Evolutionary conservation across 129 eudicot genomes (phyloP).

Genomic region (Solidago caesia): DNA sequence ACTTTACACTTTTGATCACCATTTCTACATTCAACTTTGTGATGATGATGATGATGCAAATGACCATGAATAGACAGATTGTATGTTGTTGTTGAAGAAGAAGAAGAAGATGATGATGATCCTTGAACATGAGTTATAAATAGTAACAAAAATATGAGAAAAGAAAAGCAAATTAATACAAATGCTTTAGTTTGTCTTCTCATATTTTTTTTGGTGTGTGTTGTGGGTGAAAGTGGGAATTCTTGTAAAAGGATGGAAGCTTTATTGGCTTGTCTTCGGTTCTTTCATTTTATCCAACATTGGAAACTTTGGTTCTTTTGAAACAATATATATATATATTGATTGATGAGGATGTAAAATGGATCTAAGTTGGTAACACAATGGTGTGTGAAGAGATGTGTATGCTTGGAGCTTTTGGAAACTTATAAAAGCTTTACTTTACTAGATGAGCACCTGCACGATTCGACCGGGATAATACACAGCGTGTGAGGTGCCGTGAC

Average conservation of each 20-base stretch:
- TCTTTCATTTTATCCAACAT: neutral
- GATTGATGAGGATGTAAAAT: no score
- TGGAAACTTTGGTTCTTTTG: neutral
- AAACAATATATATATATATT: no score
- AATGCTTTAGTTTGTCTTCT: slow-evolving; percentile 10
- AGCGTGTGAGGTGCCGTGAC: no score
- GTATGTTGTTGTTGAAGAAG: slow-evolving; percentile 25
- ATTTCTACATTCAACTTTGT: slow-evolving; percentile 12
- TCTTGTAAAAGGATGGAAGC: slow-evolving; percentile 13
- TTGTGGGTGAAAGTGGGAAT: neutral
- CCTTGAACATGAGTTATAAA: slow-evolving; percentile 9
- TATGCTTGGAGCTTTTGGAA: no score
- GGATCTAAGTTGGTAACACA: no score
- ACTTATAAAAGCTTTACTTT: no score
- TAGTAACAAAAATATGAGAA: slow-evolving; percentile 16
- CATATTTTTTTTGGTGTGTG: slow-evolving; percentile 9
- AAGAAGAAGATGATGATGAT: neutral
- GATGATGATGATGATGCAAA: slow-evolving; percentile 20
- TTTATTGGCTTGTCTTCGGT: slow-evolving; percentile 18
- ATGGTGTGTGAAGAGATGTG: no score
- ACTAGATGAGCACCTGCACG: no score
- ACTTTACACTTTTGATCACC: slow-evolving; percentile 8
- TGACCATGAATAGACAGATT: slow-evolving; percentile 9
- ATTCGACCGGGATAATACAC: no score
- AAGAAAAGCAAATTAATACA: slow-evolving; percentile 12